Base-by-base conservation (phyloP, 345 rosid genomes). In the Carallia pectinifolia region DNA sequence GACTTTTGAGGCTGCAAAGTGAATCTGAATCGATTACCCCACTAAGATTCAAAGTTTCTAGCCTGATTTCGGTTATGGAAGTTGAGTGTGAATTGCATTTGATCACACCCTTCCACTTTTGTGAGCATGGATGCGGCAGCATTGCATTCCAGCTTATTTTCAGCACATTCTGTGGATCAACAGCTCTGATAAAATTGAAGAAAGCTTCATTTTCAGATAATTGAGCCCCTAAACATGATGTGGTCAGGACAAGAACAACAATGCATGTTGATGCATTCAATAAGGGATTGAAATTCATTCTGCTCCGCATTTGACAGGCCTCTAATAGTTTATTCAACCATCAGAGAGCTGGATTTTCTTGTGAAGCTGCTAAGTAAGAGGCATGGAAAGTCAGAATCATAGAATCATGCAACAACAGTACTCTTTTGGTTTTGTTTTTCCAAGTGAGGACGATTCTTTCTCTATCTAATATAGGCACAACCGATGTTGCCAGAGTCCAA, bases 1-100 rank as follows among this genome's bases (percentile, higher is more conserved):
- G 80, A 8, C 70, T 62, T 33, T 19, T 71, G 38, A 85, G 84
- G 71, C 52, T 37, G 58, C 87, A 81, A 23, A 83, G 80, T 19
- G 84, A 71, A 52, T 67, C 53, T 67, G 79, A 81, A 60, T 83
- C 77, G 48, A 86, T 76, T 7, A 33, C 74, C 76, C 87, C 87
- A 40, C 73, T 62, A 29, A 86, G 81, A 62, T 73, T 74, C 76
- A 69, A 52, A 56, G 54, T 75, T 70, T 82, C 81, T 48, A 86
- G 82, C 68, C 80, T 81, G 53, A 86, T 81, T 78, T 77, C 81
- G 2, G 66, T 8, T 62, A 81, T 62, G 44, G 48, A 34, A 39
- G 72, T 63, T 16, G 61, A 74, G 62, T 73, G 67, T 31, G 61
- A 63, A 64, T 74, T 37, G 73, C 83, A 81, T 47, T 67, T 74